Base-by-base conservation (phyloP, 345 rosid genomes). In the Arabis hirsuta region DNA sequence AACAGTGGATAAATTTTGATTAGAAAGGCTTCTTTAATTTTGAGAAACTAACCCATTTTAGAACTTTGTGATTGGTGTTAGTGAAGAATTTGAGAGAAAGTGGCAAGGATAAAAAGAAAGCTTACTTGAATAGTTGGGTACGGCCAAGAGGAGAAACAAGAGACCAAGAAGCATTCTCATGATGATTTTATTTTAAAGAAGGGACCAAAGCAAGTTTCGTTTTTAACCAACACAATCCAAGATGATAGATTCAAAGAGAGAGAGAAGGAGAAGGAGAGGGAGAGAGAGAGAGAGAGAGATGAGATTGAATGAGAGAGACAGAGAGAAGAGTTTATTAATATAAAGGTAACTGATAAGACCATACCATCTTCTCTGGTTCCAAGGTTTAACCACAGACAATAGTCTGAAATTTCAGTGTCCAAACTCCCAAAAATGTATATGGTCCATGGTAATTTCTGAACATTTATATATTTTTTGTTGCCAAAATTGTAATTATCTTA, bases 41-140 rank as follows among this genome's bases (percentile, higher is more conserved):
- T 62, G 44, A 24, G 39, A 75, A 75, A 24, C 16, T 16, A 16
- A 16, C 48, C 38, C 47, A 66, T 52, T 39, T 22, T 34, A 48
- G 46, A 73, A 55, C 43, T 38, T 46, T 45, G 43, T 43, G 27
- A 62, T 54, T 63, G 54, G 55, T 56, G 26, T 41, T 58, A 27
- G 22, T 38, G 60, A 59, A 16, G 7, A 10, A 20, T 0, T 10
- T 14, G 16, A 60, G 9, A 24, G 55, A 63, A 47, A 13, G 46
- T 32, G 58, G 59, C 7, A 34, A 6, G 38, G 6, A 34, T 22
- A 38, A 61, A 5, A 9, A 66, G 47, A 10, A 67, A 55, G 69
- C 95, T 88, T 82, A 94, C 98, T 79, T 83, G 97, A 84, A 81
- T 54, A 71, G 61, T 78, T 85, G 34, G 82, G 16, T 62, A 84